Evolutionary conservation across 306 rosid genomes (phyloP).

Genomic region (Quercus glauca): DNA sequence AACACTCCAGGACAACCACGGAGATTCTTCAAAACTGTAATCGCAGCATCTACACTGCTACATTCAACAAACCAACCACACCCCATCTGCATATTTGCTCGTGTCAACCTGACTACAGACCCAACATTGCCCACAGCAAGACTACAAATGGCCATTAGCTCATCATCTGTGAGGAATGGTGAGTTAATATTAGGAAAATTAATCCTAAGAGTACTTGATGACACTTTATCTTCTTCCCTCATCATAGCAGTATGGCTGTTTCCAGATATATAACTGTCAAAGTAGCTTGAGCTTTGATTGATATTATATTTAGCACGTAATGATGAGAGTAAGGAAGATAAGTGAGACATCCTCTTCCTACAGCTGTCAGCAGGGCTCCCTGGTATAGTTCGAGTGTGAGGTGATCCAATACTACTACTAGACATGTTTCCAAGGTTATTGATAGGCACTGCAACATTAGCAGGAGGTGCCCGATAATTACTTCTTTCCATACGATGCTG

Average conservation of each 20-base stretch:
- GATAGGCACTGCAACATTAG: constrained; percentile 33
- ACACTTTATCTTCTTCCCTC: constrained; percentile 54
- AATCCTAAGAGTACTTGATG: constrained; percentile 59
- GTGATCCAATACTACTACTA: constrained; percentile 46
- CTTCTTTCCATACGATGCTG: constrained; percentile 70
- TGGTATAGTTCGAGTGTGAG: constrained; percentile 46
- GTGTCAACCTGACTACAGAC: constrained; percentile 58
- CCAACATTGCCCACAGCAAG: constrained; percentile 60
- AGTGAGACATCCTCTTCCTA: constrained; percentile 55
- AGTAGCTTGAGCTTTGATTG: constrained; percentile 46
- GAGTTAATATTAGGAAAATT: constrained; percentile 50
- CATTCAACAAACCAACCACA: constrained; percentile 82
- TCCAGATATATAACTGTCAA: constrained; percentile 52
- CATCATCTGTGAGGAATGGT: constrained; percentile 58
- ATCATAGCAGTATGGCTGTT: constrained; percentile 33
- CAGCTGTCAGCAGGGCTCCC: constrained; percentile 58
- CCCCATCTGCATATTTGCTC: constrained; percentile 53
- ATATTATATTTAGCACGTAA: constrained; percentile 56
- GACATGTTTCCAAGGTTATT: constrained; percentile 43
- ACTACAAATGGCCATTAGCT: constrained; percentile 60
- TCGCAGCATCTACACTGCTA: constrained; percentile 63
- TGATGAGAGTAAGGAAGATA: constrained; percentile 52
- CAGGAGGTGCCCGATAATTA: constrained; percentile 48
- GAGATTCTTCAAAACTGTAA: constrained; percentile 55
- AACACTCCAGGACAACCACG: constrained; percentile 69